Evolutionary conservation across 805 yeast genomes (phyloP).

Genomic region (Kockiozyma suomiensis): DNA sequence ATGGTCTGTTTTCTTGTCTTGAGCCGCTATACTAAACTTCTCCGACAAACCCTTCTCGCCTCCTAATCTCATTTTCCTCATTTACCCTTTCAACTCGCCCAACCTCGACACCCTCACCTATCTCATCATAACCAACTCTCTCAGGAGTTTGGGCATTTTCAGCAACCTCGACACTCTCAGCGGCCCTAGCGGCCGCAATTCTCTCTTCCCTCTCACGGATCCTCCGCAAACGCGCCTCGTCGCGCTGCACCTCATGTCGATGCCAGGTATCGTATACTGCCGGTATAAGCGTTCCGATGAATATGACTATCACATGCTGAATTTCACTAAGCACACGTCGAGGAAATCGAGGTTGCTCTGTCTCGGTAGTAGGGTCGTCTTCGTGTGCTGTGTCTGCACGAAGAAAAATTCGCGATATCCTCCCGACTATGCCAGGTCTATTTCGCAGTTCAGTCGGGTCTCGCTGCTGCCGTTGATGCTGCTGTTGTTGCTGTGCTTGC

Average conservation of each 20-base stretch:
- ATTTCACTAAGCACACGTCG: slow-evolving; percentile 12
- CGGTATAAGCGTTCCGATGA: slow-evolving; percentile 33
- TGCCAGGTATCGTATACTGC: slow-evolving; percentile 35
- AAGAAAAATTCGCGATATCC: background rate
- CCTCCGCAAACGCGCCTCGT: slow-evolving; percentile 10
- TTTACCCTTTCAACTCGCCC: too few relatives aligned
- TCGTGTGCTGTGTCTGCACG: background rate
- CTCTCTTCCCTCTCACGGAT: slow-evolving; percentile 10
- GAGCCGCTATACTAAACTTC: too few relatives aligned
- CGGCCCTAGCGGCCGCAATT: slow-evolving; percentile 7
- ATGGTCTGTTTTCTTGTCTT: too few relatives aligned
- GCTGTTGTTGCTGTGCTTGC: slow-evolving; percentile 3
- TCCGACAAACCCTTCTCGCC: too few relatives aligned
- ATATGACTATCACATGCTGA: slow-evolving; percentile 28
- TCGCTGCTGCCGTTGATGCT: background rate
- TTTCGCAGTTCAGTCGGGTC: background rate
- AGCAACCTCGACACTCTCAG: slow-evolving; percentile 9
- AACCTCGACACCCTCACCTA: background rate
- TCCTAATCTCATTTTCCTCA: too few relatives aligned
- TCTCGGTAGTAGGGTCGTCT: background rate
- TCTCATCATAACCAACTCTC: background rate
- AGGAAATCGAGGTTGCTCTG: background rate
- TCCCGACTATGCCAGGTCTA: slow-evolving; percentile 4
- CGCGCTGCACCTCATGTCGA: slow-evolving; percentile 21
- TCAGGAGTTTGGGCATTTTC: background rate